Evolutionary conservation across 2,329 filamentous ascomycete species (phyloP).

Genomic region (Fusarium succisae): DNA sequence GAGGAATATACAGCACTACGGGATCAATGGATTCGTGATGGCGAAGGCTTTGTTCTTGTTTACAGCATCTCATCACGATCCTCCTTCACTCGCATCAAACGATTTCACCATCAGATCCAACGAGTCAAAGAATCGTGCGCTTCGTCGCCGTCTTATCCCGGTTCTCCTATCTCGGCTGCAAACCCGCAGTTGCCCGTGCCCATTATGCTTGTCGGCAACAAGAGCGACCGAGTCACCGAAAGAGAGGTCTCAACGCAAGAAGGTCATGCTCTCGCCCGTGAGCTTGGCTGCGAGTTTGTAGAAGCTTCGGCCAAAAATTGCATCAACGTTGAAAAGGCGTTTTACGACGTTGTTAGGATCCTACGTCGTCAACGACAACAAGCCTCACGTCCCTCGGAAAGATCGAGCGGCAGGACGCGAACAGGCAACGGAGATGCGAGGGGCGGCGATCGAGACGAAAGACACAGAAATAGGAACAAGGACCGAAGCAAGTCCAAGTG

Average conservation of each 20-base stretch:
- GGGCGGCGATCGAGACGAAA: slow-evolving; percentile 46
- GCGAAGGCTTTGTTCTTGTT: slow-evolving; percentile 95
- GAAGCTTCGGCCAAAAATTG: slow-evolving; percentile 98
- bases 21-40: slow-evolving; percentile 98
- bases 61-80: slow-evolving; percentile 98
- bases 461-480: slow-evolving; percentile 48
- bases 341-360: slow-evolving; percentile 95
- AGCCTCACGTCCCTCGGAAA: slow-evolving; percentile 52
- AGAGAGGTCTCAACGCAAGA: slow-evolving; percentile 97
- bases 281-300: slow-evolving; percentile 94
- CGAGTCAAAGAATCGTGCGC: slow-evolving; percentile 92
- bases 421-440: slow-evolving; percentile 50
- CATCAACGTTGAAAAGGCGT: slow-evolving; percentile 98
- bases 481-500: slow-evolving; percentile 51
- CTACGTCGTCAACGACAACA: slow-evolving; percentile 82
- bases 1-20: slow-evolving; percentile 97
- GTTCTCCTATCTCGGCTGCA: slow-evolving; percentile 73
- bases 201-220: slow-evolving; percentile 98
- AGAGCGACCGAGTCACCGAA: slow-evolving; percentile 95
- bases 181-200: slow-evolving; percentile 76
- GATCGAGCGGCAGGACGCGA: slow-evolving; percentile 50
- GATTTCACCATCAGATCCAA: slow-evolving; percentile 96
- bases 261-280: slow-evolving; percentile 88
- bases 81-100: slow-evolving; percentile 93
- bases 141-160: slow-evolving; percentile 79